Evolutionary conservation across 2,329 filamentous ascomycete genomes (phyloP).

Genomic region (Zasmidium citrigriseum): DNA sequence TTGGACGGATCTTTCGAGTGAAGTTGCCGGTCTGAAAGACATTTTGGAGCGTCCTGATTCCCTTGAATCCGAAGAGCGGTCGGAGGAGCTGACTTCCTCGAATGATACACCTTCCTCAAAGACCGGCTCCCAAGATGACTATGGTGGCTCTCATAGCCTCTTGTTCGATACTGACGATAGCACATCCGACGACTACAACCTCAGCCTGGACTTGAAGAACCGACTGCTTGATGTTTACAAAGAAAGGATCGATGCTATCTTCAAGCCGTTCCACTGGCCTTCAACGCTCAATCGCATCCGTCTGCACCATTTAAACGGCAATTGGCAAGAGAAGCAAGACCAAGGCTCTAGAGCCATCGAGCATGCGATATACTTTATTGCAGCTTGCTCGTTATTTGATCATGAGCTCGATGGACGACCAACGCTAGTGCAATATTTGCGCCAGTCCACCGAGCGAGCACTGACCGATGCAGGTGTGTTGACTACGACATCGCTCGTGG

Average conservation of each 20-base stretch:
- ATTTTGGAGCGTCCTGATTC: constrained; percentile 8
- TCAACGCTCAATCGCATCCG: not conserved
- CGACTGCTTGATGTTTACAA: constrained; percentile 4
- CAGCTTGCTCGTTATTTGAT: constrained; percentile 8
- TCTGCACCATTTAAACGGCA: too few relatives aligned
- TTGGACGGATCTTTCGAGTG: constrained; percentile 10
- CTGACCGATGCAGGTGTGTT: not conserved
- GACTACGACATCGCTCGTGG: not conserved
- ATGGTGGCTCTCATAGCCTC: not conserved
- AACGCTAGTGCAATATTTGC: not conserved
- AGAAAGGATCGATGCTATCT: constrained; percentile 11
- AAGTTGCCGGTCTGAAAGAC: constrained; percentile 11
- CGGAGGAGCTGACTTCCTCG: not conserved
- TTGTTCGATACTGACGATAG: not conserved
- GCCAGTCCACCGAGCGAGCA: constrained; percentile 1
- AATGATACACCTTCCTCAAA: too few relatives aligned
- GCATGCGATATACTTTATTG: constrained; percentile 11
- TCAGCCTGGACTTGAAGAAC: not conserved
- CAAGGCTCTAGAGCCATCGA: constrained; percentile 1
- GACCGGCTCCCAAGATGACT: too few relatives aligned
- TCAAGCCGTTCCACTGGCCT: constrained; percentile 16
- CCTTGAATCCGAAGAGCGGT: not conserved
- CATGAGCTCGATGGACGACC: constrained; percentile 7
- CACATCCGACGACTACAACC: too few relatives aligned
- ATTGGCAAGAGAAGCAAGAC: not conserved